Base-by-base conservation (phyloP, 306 rosid genomes). In the Dalbergia cultrata region DNA sequence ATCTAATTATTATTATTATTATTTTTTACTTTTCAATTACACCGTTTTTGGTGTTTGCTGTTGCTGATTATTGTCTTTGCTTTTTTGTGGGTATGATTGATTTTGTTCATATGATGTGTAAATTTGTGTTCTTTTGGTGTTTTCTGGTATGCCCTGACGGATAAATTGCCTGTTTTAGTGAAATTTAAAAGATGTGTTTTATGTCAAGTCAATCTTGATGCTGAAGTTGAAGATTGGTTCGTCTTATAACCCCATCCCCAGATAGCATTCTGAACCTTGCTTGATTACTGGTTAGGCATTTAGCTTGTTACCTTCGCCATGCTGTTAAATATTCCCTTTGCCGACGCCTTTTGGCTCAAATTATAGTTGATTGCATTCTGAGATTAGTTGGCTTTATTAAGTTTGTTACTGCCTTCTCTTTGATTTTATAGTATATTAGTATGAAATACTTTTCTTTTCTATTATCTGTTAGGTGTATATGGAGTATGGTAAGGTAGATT, bases 21-120 rank as follows among this genome's bases (percentile, higher is more conserved):
- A 9, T 49, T 21, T 18, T 34, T 54, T 13, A 45, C 58, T 52
- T 50, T 67, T 49, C 58, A 70, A 19, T 71, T 77, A 5, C 37
- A 7, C 44, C 54, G 10, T 64, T 52, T 61, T 13, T 53, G 18
- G 39, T 44, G 19, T 39, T 70, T 54, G 22, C 54, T 16, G 18
- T 8, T 65, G 9, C 45, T 18, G 59, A 56, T 72, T 35, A 3
- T 44, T 66, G 52, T 4, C 49, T 78, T 58, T 65, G n/a, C 13
- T 10, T 22, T 67, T 22, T 67, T 73, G 26, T 73, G 72, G 83
- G 86, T 69, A 35, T 63, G 47, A 58, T 74, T 33, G 2, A 18
- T 47, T 77, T 62, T 0, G 60, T 44, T 70, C 26, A 2, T 19
- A 7, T 59, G 37, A 4, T 45, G 11, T 73, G 72, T 57, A 49